Percentiles rank a stretch among this genome's conserved stretches.
These are phyloP conservation scores for Trichoderma breve DNA, from an alignment of 2,329 filamentous ascomycete genomes.

Conservation along the genomic window DNA sequence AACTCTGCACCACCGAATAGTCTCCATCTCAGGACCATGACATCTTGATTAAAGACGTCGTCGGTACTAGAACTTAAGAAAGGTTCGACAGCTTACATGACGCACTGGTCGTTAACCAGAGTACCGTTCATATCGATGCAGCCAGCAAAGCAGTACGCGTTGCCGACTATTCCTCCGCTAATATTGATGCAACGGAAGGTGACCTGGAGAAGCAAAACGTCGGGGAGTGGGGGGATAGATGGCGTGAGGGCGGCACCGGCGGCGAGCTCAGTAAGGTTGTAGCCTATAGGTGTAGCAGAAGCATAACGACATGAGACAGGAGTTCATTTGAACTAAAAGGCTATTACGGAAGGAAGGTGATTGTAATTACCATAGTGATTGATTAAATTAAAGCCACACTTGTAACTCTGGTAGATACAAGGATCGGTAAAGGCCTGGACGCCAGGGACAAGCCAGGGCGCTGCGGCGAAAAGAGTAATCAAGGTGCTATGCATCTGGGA, in stretches of 20 bases:
- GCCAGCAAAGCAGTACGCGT: not conserved
- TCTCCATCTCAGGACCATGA: not conserved
- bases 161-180: not conserved
- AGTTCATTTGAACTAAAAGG: not conserved
- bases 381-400: not conserved
- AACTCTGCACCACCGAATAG: not conserved
- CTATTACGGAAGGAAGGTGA: not conserved
- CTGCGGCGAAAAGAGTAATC: not conserved
- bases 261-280: not conserved
- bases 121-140: not conserved
- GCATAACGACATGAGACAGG: not conserved
- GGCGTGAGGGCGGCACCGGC: not conserved
- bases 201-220: not conserved
- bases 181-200: not conserved
- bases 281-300: not conserved
- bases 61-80: not conserved
- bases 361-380: not conserved
- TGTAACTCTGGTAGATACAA: not conserved
- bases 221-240: not conserved
- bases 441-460: not conserved
- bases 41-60: not conserved
- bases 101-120: not conserved
- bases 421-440: not conserved
- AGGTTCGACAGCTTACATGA: not conserved
- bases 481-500: not conserved